Conservation (phyloP, 2,329 filamentous ascomycete species). For the Fusarium abutilonis region DNA sequence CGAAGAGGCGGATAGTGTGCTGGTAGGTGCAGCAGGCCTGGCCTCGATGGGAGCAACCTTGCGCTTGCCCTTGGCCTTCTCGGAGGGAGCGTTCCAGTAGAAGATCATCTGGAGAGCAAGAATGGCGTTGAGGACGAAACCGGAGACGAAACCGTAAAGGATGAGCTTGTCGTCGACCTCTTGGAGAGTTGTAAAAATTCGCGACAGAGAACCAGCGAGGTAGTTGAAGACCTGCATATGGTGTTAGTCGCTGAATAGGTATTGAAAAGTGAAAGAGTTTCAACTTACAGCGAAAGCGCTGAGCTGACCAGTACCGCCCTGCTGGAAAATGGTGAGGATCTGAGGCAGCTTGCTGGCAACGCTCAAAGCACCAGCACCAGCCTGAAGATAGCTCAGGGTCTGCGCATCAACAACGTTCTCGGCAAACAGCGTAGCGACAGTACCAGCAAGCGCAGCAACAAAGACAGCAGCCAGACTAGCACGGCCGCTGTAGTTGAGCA, state of each 20-base stretch:
- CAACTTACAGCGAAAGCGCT: constrained; percentile 90
- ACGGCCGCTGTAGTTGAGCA: constrained; percentile 83
- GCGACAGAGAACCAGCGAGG: constrained; percentile 87
- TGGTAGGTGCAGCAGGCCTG: constrained; percentile 40
- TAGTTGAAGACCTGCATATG: constrained; percentile 90
- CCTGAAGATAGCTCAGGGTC: constrained; percentile 79
- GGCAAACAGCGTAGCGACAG: constrained; percentile 75
- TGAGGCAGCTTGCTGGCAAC: constrained; percentile 94
- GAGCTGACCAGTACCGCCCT: constrained; percentile 93
- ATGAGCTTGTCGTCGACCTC: constrained; percentile 98
- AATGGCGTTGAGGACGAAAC: constrained; percentile 88
- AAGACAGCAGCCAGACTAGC: constrained; percentile 76
- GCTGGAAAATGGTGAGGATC: constrained; percentile 83
- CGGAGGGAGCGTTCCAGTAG: constrained; percentile 84
- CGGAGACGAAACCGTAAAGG: constrained; percentile 91
- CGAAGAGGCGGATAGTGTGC: constrained; percentile 38
- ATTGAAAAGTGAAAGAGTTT: fast-evolving
- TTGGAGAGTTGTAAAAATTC: constrained; percentile 97
- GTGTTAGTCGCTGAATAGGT: neutral
- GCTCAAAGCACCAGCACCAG: constrained; percentile 81
- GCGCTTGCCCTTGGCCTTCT: constrained; percentile 57
- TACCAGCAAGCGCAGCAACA: constrained; percentile 77
- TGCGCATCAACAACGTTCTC: constrained; percentile 71
- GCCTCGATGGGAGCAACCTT: constrained; percentile 48
- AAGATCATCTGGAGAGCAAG: constrained; percentile 91